These are phyloP conservation scores for Cordyceps pruinosa DNA, from an alignment of 2,329 filamentous ascomycete genomes.

Conservation along the genomic window DNA sequence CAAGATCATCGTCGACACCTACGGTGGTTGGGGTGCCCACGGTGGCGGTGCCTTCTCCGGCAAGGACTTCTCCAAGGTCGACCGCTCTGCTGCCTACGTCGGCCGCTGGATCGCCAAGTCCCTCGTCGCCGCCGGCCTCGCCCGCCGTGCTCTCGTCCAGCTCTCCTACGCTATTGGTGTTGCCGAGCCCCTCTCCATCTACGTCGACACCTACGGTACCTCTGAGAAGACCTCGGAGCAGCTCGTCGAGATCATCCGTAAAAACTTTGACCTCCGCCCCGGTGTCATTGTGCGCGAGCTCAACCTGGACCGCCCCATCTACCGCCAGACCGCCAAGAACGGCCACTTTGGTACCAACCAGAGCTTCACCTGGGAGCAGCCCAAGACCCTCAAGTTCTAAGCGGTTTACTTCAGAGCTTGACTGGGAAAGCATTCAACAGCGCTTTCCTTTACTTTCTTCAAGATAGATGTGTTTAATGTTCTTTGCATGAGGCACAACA, in stretches of 20 bases:
- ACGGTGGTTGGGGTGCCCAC: slow-evolving; percentile 99
- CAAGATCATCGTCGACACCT: slow-evolving; percentile 99
- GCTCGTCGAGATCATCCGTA: slow-evolving; percentile 87
- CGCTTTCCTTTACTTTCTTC: slow-evolving; percentile 27
- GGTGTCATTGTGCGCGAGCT: slow-evolving; percentile 99
- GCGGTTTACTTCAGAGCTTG: slow-evolving; percentile 18
- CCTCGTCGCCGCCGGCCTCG: slow-evolving; percentile 79
- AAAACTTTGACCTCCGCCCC: slow-evolving; percentile 96
- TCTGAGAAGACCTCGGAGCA: slow-evolving; percentile 83
- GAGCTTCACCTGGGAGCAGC: slow-evolving; percentile 96
- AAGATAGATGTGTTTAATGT: slow-evolving; percentile 31
- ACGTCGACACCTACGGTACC: slow-evolving; percentile 96
- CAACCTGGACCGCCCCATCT: slow-evolving; percentile 91
- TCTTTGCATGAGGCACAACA: slow-evolving; percentile 30
- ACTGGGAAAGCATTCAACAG: slow-evolving; percentile 35
- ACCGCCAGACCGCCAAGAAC: slow-evolving; percentile 98
- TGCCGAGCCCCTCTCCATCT: slow-evolving; percentile 93
- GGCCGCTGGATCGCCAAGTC: slow-evolving; percentile 99
- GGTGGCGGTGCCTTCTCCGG: slow-evolving; percentile 99
- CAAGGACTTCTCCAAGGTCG: slow-evolving; percentile 99
- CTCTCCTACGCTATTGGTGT: slow-evolving; percentile 99
- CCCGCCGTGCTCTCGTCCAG: slow-evolving; percentile 90
- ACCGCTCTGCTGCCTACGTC: slow-evolving; percentile 95
- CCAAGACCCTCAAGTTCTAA: slow-evolving; percentile 91
- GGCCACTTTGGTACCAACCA: slow-evolving; percentile 98